These are phyloP conservation scores for Globisporangium ultimum DNA, from an alignment of 352 stramenopile species.

Conservation along the genomic window DNA sequence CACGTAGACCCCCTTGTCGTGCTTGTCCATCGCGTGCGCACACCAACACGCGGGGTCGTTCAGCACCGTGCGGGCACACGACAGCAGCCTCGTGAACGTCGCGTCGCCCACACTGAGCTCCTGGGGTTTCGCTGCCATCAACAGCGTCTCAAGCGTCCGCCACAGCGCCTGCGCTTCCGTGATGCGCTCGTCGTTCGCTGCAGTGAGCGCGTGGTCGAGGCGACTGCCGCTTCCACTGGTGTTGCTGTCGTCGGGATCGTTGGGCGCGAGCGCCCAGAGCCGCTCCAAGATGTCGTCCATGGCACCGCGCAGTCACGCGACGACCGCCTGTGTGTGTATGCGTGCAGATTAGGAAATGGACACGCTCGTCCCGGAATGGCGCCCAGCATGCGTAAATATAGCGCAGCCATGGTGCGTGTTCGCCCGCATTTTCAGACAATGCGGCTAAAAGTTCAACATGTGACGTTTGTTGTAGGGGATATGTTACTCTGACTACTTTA, in stretches of 20 bases:
- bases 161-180: slow-evolving; percentile 49
- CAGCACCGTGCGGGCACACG: slow-evolving; percentile 32
- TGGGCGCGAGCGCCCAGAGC: slow-evolving; percentile 31
- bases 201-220: neutral
- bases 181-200: slow-evolving; percentile 17
- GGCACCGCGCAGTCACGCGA: neutral
- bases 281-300: slow-evolving; percentile 50
- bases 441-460: no score
- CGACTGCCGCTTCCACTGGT: neutral
- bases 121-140: slow-evolving; percentile 27
- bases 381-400: no score
- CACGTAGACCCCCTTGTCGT: slow-evolving; percentile 35
- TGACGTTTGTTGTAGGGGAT: no score
- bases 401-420: no score
- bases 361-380: no score
- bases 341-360: no score
- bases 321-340: no score
- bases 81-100: slow-evolving; percentile 38
- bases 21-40: slow-evolving; percentile 3
- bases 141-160: slow-evolving; percentile 45
- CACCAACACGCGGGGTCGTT: slow-evolving; percentile 27
- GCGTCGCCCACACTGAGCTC: slow-evolving; percentile 35
- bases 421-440: no score
- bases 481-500: no score
- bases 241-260: slow-evolving; percentile 15